These are phyloP conservation scores for Angophora floribunda DNA, from an alignment of 345 rosid species.

Conservation along the genomic window DNA sequence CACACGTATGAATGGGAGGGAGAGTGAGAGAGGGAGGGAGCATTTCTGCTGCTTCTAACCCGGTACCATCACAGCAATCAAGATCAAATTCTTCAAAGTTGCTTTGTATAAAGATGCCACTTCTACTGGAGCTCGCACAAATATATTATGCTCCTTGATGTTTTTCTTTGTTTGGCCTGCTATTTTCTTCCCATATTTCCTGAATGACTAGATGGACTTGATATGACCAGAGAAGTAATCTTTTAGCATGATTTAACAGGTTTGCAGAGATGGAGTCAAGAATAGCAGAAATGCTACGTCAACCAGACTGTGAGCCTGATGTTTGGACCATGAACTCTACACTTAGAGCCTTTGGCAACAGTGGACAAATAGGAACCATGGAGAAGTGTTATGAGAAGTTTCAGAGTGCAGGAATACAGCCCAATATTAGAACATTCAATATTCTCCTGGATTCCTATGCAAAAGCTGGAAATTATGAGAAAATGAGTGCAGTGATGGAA, in stretches of 20 bases:
- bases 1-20: neutral
- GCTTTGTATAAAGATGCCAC: neutral
- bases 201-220: neutral
- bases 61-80: neutral
- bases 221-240: constrained; percentile 6
- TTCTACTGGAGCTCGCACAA: neutral
- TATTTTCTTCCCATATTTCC: neutral
- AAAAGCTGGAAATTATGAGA: constrained; percentile 59
- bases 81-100: neutral
- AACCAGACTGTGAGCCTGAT: constrained; percentile 65
- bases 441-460: constrained; percentile 82
- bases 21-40: neutral
- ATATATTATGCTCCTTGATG: neutral
- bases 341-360: constrained; percentile 76
- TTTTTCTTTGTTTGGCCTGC: neutral
- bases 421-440: constrained; percentile 83
- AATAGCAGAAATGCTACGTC: constrained; percentile 67
- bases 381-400: constrained; percentile 93
- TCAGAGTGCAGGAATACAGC: constrained; percentile 82
- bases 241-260: constrained; percentile 30
- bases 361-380: constrained; percentile 78
- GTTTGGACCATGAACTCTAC: constrained; percentile 96
- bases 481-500: constrained; percentile 92
- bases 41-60: neutral
- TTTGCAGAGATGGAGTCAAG: constrained; percentile 86